Percentiles rank a stretch among this genome's conserved stretches.
phyloP scores from a whole-genome alignment of 2,329 filamentous ascomycete genomes.

The Lecanicillium sp. region DNA sequence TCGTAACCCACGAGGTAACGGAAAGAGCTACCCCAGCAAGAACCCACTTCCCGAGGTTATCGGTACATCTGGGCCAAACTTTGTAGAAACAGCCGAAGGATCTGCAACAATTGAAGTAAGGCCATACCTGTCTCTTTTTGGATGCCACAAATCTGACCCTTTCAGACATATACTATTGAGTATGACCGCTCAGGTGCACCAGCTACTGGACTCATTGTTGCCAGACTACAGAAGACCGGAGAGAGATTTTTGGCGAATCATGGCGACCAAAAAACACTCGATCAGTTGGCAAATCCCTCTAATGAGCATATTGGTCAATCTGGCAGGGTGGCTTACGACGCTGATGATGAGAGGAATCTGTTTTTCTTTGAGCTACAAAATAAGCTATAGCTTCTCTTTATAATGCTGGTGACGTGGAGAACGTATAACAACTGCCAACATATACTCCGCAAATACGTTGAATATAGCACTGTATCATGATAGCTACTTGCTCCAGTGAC shows the following conservation, averaged over 20 bases:
- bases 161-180: slow-evolving; percentile 23
- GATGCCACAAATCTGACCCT: neutral
- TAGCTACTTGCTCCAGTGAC: too few species aligned
- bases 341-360: slow-evolving; percentile 10
- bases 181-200: slow-evolving; percentile 16
- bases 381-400: slow-evolving; percentile 11
- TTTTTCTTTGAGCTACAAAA: slow-evolving; percentile 11
- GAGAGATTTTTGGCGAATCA: slow-evolving; percentile 20
- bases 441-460: too few species aligned
- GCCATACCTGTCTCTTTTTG: too few species aligned
- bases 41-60: slow-evolving; percentile 10
- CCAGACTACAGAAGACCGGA: slow-evolving; percentile 11
- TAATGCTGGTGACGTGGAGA: too few species aligned
- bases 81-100: slow-evolving; percentile 13
- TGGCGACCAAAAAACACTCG: slow-evolving; percentile 13
- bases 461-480: too few species aligned
- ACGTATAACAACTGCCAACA: too few species aligned
- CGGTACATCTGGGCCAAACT: slow-evolving; percentile 9
- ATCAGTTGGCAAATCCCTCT: slow-evolving; percentile 9
- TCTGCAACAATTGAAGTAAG: slow-evolving; percentile 17
- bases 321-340: slow-evolving; percentile 6
- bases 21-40: slow-evolving; percentile 8
- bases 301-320: slow-evolving; percentile 15
- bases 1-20: slow-evolving; percentile 22
- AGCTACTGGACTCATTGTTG: slow-evolving; percentile 15